phyloP scores from a whole-genome alignment of 768 basidiomycete genomes.

The Dentipellis fragilis region DNA sequence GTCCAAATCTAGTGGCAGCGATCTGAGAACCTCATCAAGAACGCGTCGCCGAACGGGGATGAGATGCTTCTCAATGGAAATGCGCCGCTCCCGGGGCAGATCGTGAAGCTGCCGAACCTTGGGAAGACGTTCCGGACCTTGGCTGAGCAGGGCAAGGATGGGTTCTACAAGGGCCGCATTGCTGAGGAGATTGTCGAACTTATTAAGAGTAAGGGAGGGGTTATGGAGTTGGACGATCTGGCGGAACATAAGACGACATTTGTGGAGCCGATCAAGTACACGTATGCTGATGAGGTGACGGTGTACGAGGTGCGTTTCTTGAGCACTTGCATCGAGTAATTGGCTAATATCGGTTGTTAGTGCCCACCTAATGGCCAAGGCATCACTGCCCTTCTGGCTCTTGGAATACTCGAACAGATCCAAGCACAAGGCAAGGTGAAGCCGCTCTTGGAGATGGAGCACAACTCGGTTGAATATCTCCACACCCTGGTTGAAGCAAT shows the following conservation, averaged over 20 bases:
- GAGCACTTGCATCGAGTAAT: neutral
- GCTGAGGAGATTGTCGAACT: conserved; percentile 86
- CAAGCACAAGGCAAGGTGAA: conserved; percentile 63
- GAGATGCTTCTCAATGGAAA: conserved; percentile 84
- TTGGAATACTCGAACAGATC: conserved; percentile 86
- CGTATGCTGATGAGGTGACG: conserved; percentile 76
- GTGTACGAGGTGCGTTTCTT: conserved; percentile 66
- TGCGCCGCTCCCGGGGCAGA: conserved; percentile 78
- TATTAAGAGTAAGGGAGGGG: conserved; percentile 76
- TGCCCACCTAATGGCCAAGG: conserved; percentile 97
- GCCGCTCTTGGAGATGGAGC: conserved; percentile 71
- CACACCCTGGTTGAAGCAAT: conserved; percentile 83
- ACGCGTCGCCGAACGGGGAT: conserved; percentile 73
- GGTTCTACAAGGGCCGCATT: conserved; percentile 88
- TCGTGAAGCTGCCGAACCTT: conserved; percentile 72
- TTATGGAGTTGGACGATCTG: conserved; percentile 92
- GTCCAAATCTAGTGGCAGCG: conserved; percentile 35
- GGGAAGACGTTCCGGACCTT: conserved; percentile 77
- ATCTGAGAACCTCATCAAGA: conserved; percentile 63
- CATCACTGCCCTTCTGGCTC: conserved; percentile 85
- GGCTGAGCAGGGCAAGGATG: conserved; percentile 75
- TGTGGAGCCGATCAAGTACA: conserved; percentile 88
- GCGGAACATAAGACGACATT: conserved; percentile 70
- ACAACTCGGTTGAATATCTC: conserved; percentile 85
- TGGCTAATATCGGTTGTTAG: conserved; percentile 17